Evolutionary conservation across 73 alveolate genomes (phyloP).

Genomic region (Paramecium bursaria): DNA sequence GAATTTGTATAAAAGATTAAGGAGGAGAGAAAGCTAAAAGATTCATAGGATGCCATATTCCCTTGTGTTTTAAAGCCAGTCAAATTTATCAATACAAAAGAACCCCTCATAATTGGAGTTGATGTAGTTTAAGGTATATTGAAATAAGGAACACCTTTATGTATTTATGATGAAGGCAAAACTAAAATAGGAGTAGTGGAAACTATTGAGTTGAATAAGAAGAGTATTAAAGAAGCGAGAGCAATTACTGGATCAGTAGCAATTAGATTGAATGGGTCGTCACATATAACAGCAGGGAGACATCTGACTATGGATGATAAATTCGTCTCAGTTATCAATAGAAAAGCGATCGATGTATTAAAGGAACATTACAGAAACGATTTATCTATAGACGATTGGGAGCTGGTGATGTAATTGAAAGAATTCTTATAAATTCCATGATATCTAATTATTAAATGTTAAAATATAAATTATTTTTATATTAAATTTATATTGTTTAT

Average conservation of each 20-base stretch:
- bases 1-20: conserved; percentile 91
- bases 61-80: conserved; percentile 88
- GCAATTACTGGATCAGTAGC: conserved; percentile 93
- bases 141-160: conserved; percentile 93
- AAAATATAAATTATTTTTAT: not conserved
- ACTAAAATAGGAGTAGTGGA: conserved; percentile 89
- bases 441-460: not conserved
- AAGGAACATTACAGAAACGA: conserved; percentile 95
- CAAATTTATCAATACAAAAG: conserved; percentile 79
- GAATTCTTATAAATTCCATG: conserved; percentile 17
- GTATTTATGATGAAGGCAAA: conserved; percentile 87
- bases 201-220: conserved; percentile 85
- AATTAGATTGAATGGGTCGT: conserved; percentile 84
- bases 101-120: conserved; percentile 93
- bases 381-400: conserved; percentile 93
- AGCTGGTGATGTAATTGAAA: conserved; percentile 75
- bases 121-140: conserved; percentile 91
- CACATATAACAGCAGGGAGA: conserved; percentile 86
- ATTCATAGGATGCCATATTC: conserved; percentile 95
- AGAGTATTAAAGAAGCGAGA: conserved; percentile 81
- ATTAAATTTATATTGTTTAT: too few species aligned
- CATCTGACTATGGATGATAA: conserved; percentile 84
- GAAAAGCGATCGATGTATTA: conserved; percentile 93
- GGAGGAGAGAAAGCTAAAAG: conserved; percentile 92
- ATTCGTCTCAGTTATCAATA: conserved; percentile 75